Conservation (phyloP, 345 rosid genomes). For the Conringia planisiliqua region DNA sequence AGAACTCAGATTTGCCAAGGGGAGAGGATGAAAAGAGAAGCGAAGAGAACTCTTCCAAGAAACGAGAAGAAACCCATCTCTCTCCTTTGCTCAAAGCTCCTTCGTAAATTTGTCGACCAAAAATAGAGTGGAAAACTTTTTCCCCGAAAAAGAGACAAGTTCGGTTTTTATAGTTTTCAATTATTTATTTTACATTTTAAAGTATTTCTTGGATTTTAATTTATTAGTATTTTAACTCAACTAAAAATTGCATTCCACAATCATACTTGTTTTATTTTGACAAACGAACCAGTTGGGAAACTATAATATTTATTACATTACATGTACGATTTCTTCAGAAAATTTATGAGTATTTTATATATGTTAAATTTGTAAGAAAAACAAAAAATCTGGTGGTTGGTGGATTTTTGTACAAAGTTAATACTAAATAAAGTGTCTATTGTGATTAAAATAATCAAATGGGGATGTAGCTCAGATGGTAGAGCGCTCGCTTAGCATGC, state of each 20-base stretch:
- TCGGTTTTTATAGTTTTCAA: conserved; percentile 5
- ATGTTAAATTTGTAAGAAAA: too few species aligned
- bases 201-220: not conserved
- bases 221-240: not conserved
- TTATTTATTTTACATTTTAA: not conserved
- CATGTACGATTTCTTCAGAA: not conserved
- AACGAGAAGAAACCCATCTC: conserved; percentile 89
- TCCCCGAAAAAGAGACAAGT: too few species aligned
- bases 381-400: too few species aligned
- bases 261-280: not conserved
- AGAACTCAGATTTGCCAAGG: conserved; percentile 76
- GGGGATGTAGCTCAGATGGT: conserved; percentile 95
- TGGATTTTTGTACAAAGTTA: too few species aligned
- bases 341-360: too few species aligned
- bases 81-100: not conserved
- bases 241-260: conserved; percentile 1
- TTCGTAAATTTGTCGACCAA: conserved; percentile 16
- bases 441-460: not conserved
- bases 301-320: too few species aligned
- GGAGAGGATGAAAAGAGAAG: conserved; percentile 86
- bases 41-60: conserved; percentile 85
- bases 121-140: too few species aligned
- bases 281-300: too few species aligned
- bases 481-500: conserved; percentile 94
- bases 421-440: too few species aligned